These are phyloP conservation scores for Neolecta irregularis DNA, from an alignment of 1,139 yeast species.

Conservation along the genomic window DNA sequence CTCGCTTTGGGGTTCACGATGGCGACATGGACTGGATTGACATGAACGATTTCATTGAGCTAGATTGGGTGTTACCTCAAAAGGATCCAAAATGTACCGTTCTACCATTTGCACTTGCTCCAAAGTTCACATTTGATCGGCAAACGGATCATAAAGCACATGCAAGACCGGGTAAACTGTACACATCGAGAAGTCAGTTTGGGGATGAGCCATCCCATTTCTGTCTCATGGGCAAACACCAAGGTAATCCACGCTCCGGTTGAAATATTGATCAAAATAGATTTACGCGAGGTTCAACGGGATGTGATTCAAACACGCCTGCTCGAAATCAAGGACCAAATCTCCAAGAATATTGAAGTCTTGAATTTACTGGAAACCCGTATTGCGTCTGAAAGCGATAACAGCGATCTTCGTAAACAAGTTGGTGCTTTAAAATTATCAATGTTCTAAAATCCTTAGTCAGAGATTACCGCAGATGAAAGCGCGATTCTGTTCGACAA, in stretches of 20 bases:
- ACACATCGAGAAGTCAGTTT: conserved; percentile 38
- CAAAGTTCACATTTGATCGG: conserved; percentile 61
- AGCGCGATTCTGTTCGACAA: not conserved
- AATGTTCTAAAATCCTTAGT: conserved; percentile 1
- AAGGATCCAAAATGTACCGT: conserved; percentile 23
- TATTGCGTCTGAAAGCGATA: not conserved
- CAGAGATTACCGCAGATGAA: not conserved
- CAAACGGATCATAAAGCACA: conserved; percentile 33
- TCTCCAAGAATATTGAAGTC: conserved; percentile 24
- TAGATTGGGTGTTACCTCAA: conserved; percentile 32
- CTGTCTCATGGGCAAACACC: conserved; percentile 42
- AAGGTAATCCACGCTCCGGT: not conserved
- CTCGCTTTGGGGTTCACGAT: conserved; percentile 27
- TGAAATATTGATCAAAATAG: conserved; percentile 2
- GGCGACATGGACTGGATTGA: conserved; percentile 61
- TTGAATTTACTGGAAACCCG: conserved; percentile 4
- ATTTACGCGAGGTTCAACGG: conserved; percentile 23
- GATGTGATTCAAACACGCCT: conserved; percentile 21
- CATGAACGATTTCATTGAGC: conserved; percentile 61
- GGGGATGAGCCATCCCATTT: conserved; percentile 53
- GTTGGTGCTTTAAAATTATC: conserved; percentile 17
- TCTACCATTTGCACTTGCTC: conserved; percentile 54
- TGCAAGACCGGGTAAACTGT: conserved; percentile 9
- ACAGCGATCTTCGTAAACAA: conserved; percentile 22
- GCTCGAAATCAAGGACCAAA: conserved; percentile 29